Conservation (phyloP, 2,329 filamentous ascomycete species). For the Tolypocladium paradoxum region DNA sequence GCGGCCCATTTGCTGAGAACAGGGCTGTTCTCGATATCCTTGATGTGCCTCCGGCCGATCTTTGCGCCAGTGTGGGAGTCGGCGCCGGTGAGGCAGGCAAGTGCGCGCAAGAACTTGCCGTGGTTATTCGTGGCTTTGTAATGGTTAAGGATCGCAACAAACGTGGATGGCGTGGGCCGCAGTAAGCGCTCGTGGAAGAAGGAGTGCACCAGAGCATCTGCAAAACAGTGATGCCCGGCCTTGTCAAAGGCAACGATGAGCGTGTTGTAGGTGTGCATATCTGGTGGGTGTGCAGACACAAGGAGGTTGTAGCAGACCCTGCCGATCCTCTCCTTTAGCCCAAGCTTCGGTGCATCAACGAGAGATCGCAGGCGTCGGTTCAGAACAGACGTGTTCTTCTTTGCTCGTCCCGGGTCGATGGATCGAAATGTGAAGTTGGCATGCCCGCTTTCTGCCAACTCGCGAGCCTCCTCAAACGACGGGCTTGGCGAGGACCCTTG, state of each 20-base stretch:
- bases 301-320: conserved; percentile 56
- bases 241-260: conserved; percentile 56
- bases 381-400: conserved; percentile 13
- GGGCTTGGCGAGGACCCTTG: conserved; percentile 11
- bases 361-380: conserved; percentile 20
- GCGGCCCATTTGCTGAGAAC: conserved; percentile 18
- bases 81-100: conserved; percentile 34
- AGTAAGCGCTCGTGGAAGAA: conserved; percentile 34
- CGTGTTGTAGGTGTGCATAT: conserved; percentile 59
- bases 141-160: conserved; percentile 39
- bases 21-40: conserved; percentile 17
- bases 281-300: conserved; percentile 48
- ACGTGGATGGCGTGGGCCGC: conserved; percentile 36
- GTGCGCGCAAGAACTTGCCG: conserved; percentile 30
- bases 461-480: conserved; percentile 17
- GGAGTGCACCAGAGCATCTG: conserved; percentile 40
- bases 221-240: conserved; percentile 35
- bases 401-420: conserved; percentile 15
- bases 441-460: conserved; percentile 8
- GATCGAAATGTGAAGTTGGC: conserved; percentile 16
- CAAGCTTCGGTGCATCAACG: conserved; percentile 11
- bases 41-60: conserved; percentile 22
- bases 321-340: conserved; percentile 22
- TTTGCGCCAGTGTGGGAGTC: conserved; percentile 28
- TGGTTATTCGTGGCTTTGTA: conserved; percentile 31